phyloP scores from a whole-genome alignment of 306 rosid species.

The Herpetospermum pedunculosum region DNA sequence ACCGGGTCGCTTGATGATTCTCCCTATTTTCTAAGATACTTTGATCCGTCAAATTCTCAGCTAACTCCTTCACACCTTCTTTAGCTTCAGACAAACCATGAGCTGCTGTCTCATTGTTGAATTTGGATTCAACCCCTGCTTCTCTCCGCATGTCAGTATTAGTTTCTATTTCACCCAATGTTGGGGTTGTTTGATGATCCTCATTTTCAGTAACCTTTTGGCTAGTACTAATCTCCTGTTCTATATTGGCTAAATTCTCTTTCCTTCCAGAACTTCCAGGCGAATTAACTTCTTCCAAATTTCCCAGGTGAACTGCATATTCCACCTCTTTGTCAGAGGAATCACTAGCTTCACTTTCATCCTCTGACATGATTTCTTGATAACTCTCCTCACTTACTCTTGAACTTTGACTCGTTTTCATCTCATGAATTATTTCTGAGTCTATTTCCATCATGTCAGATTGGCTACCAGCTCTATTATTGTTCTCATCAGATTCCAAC shows the following conservation, averaged over 20 bases:
- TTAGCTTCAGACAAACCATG: background rate
- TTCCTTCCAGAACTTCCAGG: background rate
- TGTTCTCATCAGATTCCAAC: background rate
- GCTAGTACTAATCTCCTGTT: slow-evolving; percentile 10
- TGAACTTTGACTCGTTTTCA: slow-evolving; percentile 2
- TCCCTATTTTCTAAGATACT: slow-evolving; percentile 11
- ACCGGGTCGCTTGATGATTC: slow-evolving; percentile 6
- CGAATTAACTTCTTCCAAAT: background rate
- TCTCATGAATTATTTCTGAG: slow-evolving; percentile 1
- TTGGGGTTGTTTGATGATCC: slow-evolving; percentile 15
- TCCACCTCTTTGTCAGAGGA: background rate
- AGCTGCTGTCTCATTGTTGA: background rate
- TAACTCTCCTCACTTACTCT: slow-evolving; percentile 14
- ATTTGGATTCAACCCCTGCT: slow-evolving; percentile 3
- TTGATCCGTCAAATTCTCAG: background rate
- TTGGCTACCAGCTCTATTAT: background rate
- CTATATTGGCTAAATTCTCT: background rate
- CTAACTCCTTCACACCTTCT: background rate
- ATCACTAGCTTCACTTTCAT: slow-evolving; percentile 4
- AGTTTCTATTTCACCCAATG: background rate
- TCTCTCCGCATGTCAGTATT: background rate
- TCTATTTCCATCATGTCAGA: background rate
- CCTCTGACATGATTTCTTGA: slow-evolving; percentile 9
- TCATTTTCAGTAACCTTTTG: slow-evolving; percentile 11
- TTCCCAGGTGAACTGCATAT: background rate